Base-by-base conservation (phyloP, 1,284 basidiomycete species). In the Athelia sp. region DNA sequence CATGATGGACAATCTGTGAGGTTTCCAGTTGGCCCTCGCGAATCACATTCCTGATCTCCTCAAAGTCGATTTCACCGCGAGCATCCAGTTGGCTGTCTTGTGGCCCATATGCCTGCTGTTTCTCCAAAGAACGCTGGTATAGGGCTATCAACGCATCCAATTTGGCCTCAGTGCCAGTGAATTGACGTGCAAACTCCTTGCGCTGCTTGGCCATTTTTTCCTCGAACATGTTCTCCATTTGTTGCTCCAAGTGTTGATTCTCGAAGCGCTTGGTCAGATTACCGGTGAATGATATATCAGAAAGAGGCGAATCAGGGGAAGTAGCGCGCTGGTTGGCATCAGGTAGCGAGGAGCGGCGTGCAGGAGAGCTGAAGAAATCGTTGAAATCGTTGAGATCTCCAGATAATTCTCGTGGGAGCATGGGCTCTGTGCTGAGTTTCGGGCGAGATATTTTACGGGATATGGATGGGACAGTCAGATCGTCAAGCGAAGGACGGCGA, bases 21-120 rank as follows among this genome's bases (percentile, higher is more conserved):
- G 81, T 67, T 53, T 85, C 81, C 29, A 77, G 71, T 40, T 88
- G 82, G 14, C 81, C 78, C 58, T 84, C 76, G 56, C 87, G 79
- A 29, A 91, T 72, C 26, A 82, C 72, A 53, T 81, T 82, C 59
- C 78, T 84, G 58, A 91, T 75, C 52, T 88, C 68, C 62, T 88
- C 82, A 58, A 89, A 80, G 66, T 90, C 87, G 22, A 89, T 67
- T 55, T 90, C 87, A 23, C 84, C 86, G 19, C 79, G 78, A 23
- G 82, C 86, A 60, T 89, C 84, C 67, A 78, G 70, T 56, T 78
- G 78, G 52, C 75, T 79, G 45, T 85, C 82, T n/a, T 86, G 82
- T 51, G 83, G 58, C 17, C 75, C n/a, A n/a, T n/a, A n/a, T n/a
- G n/a, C n/a, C n/a, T n/a, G n/a, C n/a, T n/a, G n/a, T n/a, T n/a